Base-by-base conservation (phyloP, 2,329 filamentous ascomycete genomes). In the Eutypella sp. region DNA sequence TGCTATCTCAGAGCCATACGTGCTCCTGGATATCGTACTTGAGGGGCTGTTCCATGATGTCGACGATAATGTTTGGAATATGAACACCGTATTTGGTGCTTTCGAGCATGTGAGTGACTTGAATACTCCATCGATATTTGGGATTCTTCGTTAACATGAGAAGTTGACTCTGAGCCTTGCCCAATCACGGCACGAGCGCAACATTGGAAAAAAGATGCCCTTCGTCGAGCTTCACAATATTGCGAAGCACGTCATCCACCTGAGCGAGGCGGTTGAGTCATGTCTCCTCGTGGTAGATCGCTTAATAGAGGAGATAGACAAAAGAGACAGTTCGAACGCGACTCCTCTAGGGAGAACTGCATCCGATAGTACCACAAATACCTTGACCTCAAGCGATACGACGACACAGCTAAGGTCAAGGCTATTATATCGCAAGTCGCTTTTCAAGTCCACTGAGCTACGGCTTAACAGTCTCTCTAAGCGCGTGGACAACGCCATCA, bases 391-490 rank as follows among this genome's bases (percentile, higher is more conserved):
- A 11, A 8, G 7, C 11, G 23, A 4, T 13, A 39, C 34, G 18
- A 37, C 34, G 11, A 19, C 19, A n/a, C 36, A 39, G 16, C 36
- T 39, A 11, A 19, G 36, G 16, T 39, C 18, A 13, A 39, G 11
- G 7, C 19, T 39, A 22, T 24, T 23, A 7, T 62, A 67, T 41
- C 59, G 63, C 1, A 59, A 51, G 1, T 62, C 62, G 2, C 54
- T 68, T 4, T 66, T 68, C 50, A 50, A 47, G 15, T 67, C 64
- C 2, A 66, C 63, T n/a, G 59, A 63, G 16, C 55, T 69, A 2
- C 60, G 62, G 1, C 55, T 68, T 1, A 43, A 22, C n/a, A 66
- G 62, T 43, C 57, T 69, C 4, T 58, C 65, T 29, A 63, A 59
- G 41, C 60, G 67, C 5, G 61, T 67, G 5, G 60, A 66, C 44